Evolutionary conservation across 2,329 filamentous ascomycete species (phyloP), one percentile per base, ranked within the genome.

Genomic region (Cercospora sesami): DNA sequence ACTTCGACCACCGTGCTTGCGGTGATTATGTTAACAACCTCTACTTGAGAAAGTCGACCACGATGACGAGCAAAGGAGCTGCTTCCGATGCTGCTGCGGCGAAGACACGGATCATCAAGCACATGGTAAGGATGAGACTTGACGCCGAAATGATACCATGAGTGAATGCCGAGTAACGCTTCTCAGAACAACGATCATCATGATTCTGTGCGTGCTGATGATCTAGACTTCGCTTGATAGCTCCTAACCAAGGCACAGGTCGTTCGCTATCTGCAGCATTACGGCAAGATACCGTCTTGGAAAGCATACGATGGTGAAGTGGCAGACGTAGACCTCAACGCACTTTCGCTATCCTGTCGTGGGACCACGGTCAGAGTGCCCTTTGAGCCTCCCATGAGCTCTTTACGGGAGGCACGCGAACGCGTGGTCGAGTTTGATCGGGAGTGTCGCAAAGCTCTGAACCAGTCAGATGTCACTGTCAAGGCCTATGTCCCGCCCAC

Each of bases 231-330:
- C 18, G 36, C 31, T 6, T 2, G 31, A n/a, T 14, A 42, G 8
- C 30, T 3, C 67, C 66, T 63, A 33, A 71, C 65, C 9, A 63
- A 12, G 5, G 30, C 4, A 30, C 64, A 84, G 83, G 76, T 97
- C 60, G 82, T 86, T 66, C 86, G 90, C 76, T 96, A 94, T 80
- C 86, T 96, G n/a, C 89, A 89, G 71, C 87, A 93, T 79, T 93
- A 89, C 82, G 84, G 82, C 77, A 79, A 83, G 16, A 82, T 92
- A 55, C 85, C 89, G 16, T 75, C 84, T 7, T 79, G 81, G 68
- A 81, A 85, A 60, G 85, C 90, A 60, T 81, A 86, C 66, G 81
- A 83, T 21, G 87, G 91, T 21, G 80, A 82, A 45, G 83, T 97
- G 71, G 82, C 84, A 64, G 89, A 93, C 77, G 83, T 96, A 69